These are phyloP conservation scores for Diaporthe destruens DNA, from an alignment of 2,329 filamentous ascomycete genomes.

Conservation along the genomic window DNA sequence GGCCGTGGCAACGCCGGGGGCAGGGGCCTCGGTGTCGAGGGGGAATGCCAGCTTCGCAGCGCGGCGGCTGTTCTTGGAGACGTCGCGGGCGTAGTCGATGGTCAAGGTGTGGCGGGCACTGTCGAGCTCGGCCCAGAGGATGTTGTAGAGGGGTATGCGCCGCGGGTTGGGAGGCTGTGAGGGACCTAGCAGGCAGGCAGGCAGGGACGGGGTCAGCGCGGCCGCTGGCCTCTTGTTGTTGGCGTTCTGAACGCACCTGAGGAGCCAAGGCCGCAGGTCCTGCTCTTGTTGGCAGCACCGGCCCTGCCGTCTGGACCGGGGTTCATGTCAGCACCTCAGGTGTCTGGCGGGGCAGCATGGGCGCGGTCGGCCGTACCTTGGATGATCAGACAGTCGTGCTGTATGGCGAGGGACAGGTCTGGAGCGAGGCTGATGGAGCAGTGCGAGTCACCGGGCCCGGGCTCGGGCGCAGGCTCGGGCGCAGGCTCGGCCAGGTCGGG, in stretches of 20 bases:
- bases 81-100: slow-evolving; percentile 78
- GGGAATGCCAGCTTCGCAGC: slow-evolving; percentile 71
- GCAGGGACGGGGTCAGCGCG: not conserved
- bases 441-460: not conserved
- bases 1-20: slow-evolving; percentile 44
- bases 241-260: slow-evolving; percentile 35
- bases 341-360: not conserved
- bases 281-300: slow-evolving; percentile 36
- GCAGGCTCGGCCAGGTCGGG: not conserved
- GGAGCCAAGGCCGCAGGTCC: slow-evolving; percentile 43
- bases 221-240: not conserved
- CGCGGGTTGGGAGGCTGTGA: slow-evolving; percentile 42
- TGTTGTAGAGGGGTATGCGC: slow-evolving; percentile 80
- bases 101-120: slow-evolving; percentile 67
- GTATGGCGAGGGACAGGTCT: slow-evolving; percentile 51
- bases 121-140: slow-evolving; percentile 81
- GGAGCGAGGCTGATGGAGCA: slow-evolving; percentile 46
- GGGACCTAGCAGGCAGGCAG: slow-evolving; percentile 25
- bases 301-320: slow-evolving; percentile 20
- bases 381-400: slow-evolving; percentile 49
- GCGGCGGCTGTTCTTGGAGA: slow-evolving; percentile 70
- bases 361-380: slow-evolving; percentile 48
- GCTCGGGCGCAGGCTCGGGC: not conserved
- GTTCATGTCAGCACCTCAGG: slow-evolving; percentile 34
- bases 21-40: slow-evolving; percentile 10